Conservation (phyloP, 2,329 filamentous ascomycete genomes). For the Cytospora chrysosperma region DNA sequence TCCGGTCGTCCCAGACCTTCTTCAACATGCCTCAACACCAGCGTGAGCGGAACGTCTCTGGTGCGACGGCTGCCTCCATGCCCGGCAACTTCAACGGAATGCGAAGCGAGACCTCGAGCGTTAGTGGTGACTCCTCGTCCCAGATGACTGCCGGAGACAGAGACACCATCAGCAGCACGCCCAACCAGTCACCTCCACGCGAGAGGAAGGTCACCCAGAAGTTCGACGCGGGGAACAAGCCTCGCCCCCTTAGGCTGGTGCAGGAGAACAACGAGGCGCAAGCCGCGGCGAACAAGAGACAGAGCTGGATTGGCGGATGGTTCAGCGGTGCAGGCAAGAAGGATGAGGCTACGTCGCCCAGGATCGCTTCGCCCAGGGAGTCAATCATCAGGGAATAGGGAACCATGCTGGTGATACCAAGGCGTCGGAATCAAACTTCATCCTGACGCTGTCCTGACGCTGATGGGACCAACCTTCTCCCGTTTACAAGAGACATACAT, state of each 20-base stretch:
- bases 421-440: background rate
- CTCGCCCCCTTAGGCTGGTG: slow-evolving; percentile 81
- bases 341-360: slow-evolving; percentile 15
- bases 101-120: slow-evolving; percentile 62
- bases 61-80: slow-evolving; percentile 43
- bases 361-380: slow-evolving; percentile 16
- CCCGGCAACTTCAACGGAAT: slow-evolving; percentile 70
- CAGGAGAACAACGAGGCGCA: slow-evolving; percentile 66
- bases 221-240: slow-evolving; percentile 64
- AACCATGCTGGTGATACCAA: background rate
- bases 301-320: slow-evolving; percentile 58
- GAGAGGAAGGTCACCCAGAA: slow-evolving; percentile 57
- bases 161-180: slow-evolving; percentile 49
- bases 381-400: slow-evolving; percentile 22
- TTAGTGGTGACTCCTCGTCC: slow-evolving; percentile 65
- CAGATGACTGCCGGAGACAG: slow-evolving; percentile 35
- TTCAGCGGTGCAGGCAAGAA: slow-evolving; percentile 21
- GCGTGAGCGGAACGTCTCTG: slow-evolving; percentile 40
- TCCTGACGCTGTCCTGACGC: background rate
- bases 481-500: background rate
- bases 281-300: slow-evolving; percentile 53
- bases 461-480: background rate
- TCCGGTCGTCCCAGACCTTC: slow-evolving; percentile 63
- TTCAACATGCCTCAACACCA: slow-evolving; percentile 48
- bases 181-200: slow-evolving; percentile 53